A percentile compares a stretch with the other conserved stretches of the same genome.
These are phyloP conservation scores for Scheffersomyces stambukii DNA, from an alignment of 1,139 yeast genomes.

Conservation along the genomic window DNA sequence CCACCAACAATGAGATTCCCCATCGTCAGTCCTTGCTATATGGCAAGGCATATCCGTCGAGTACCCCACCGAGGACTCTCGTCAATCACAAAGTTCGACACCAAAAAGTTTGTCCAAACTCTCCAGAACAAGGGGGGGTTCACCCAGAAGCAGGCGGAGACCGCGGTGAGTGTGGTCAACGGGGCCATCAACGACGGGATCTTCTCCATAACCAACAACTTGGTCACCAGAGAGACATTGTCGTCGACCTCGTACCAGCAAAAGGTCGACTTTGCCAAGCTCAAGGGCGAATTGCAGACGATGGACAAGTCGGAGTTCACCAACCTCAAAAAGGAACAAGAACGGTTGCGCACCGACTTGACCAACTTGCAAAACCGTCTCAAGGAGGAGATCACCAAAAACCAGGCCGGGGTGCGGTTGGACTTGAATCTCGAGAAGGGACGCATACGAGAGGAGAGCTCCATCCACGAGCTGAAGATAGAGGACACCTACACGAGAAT, in stretches of 20 bases:
- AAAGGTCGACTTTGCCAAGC: conserved; percentile 91
- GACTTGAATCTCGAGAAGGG: conserved; percentile 94
- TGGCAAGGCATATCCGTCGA: no score
- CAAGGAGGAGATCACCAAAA: conserved; percentile 87
- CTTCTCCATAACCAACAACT: conserved; percentile 64
- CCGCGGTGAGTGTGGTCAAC: conserved; percentile 72
- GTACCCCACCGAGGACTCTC: conserved; percentile 21
- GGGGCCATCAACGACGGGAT: conserved; percentile 82
- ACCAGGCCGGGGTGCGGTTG: conserved; percentile 83
- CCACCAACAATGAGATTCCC: no score
- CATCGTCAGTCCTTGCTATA: no score
- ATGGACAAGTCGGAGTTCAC: conserved; percentile 86
- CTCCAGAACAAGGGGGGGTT: conserved; percentile 69
- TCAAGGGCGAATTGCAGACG: conserved; percentile 85
- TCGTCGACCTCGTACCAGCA: conserved; percentile 89
- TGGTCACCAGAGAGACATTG: conserved; percentile 78
- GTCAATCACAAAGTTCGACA: conserved; percentile 61
- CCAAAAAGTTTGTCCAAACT: conserved; percentile 68
- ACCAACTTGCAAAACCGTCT: conserved; percentile 81
- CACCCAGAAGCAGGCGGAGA: conserved; percentile 70
- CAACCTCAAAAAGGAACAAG: conserved; percentile 81
- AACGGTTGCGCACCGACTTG: conserved; percentile 74
- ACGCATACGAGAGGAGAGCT: conserved; percentile 87
- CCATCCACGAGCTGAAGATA: conserved; percentile 87
- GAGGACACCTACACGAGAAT: conserved; percentile 93